Conservation (phyloP, 2,329 filamentous ascomycete species). For the Bimuria novae-zelandiae region DNA sequence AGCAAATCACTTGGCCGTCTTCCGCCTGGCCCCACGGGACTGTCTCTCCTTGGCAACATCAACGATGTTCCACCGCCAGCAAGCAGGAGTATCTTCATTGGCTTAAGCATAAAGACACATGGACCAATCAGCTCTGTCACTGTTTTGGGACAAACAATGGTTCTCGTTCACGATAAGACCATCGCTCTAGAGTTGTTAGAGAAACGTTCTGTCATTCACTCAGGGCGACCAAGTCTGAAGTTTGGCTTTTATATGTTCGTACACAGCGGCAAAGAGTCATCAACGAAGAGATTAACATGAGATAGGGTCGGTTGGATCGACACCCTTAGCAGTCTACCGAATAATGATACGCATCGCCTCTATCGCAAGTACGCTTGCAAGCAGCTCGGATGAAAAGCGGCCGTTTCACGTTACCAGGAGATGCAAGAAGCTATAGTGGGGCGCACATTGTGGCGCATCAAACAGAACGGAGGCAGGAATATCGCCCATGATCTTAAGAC, state of each 20-base stretch:
- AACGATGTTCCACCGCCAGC: constrained; percentile 7
- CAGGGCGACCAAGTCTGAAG: background rate
- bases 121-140: constrained; percentile 31
- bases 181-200: constrained; percentile 31
- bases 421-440: constrained; percentile 53
- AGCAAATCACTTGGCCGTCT: constrained; percentile 18
- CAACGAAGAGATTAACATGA: background rate
- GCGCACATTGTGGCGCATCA: constrained; percentile 51
- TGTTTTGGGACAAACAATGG: constrained; percentile 28
- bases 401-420: constrained; percentile 46
- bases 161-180: constrained; percentile 29
- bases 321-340: constrained; percentile 40
- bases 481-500: constrained; percentile 49
- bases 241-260: constrained; percentile 2
- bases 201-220: constrained; percentile 19
- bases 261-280: background rate
- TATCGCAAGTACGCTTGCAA: constrained; percentile 54
- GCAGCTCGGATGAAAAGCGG: constrained; percentile 50
- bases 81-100: constrained; percentile 34
- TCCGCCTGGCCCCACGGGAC: constrained; percentile 54
- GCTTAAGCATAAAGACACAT: constrained; percentile 48
- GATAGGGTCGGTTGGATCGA: constrained; percentile 44
- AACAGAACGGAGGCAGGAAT: constrained; percentile 47
- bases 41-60: constrained; percentile 55
- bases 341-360: constrained; percentile 41